phyloP scores from a whole-genome alignment of 805 yeast genomes.

The Candida methanosorbosa region DNA sequence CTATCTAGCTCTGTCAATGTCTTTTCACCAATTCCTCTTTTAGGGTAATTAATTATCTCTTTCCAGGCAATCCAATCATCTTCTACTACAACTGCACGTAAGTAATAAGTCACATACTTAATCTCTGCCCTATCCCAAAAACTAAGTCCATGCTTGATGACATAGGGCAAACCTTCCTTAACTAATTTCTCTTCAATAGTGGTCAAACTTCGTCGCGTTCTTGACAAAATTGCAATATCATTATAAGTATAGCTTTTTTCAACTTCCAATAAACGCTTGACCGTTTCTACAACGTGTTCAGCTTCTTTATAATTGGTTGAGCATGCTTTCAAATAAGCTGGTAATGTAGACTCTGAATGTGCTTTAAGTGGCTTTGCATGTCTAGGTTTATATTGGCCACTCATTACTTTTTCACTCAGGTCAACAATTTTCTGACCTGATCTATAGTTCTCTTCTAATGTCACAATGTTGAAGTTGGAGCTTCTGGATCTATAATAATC shows the following conservation, averaged over 20 bases:
- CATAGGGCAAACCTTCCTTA: conserved; percentile 49
- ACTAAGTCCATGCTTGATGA: conserved; percentile 61
- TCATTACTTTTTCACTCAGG: conserved; percentile 57
- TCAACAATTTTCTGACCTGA: conserved; percentile 62
- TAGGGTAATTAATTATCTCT: conserved; percentile 50
- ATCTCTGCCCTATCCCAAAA: conserved; percentile 79
- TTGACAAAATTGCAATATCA: conserved; percentile 67
- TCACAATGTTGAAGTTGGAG: conserved; percentile 22
- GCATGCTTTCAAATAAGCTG: conserved; percentile 41
- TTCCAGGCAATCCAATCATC: conserved; percentile 52
- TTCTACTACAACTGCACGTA: conserved; percentile 52
- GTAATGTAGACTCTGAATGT: no score
- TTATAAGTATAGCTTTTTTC: conserved; percentile 37
- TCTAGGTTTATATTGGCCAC: conserved; percentile 41
- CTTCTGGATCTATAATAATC: conserved; percentile 17
- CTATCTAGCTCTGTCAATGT: no score
- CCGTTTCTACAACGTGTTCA: conserved; percentile 41
- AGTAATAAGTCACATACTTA: conserved; percentile 48
- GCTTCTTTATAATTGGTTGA: conserved; percentile 26
- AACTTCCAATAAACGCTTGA: no score
- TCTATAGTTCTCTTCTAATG: conserved; percentile 67
- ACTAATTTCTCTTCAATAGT: conserved; percentile 57
- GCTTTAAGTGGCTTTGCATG: conserved; percentile 32
- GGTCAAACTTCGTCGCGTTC: conserved; percentile 56
- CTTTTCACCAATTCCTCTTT: conserved; percentile 59